Base-by-base conservation (phyloP, 225 moss, liverwort and hornwort species). In the Anthoceros angustus region DNA sequence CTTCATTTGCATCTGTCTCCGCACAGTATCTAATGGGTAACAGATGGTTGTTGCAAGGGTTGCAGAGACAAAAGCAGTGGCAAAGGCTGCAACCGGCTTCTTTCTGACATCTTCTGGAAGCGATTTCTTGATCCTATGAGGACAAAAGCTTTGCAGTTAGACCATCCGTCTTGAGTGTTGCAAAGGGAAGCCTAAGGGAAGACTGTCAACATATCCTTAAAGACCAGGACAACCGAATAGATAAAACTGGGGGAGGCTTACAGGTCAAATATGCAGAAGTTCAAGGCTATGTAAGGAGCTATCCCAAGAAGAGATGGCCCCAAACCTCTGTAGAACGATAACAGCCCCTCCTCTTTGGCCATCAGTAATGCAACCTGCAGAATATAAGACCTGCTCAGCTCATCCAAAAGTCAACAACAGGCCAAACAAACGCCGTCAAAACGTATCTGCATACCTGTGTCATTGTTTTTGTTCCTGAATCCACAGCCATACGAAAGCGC, bases 201-300 rank as follows among this genome's bases (percentile, higher is more conserved):
- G 55, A 15, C 10, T 23, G 7, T 7, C 23, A 0, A 15, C 4
- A 18, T n/a, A 7, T 55, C 4, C 49, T 16, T 10, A 5, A 14
- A 41, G 15, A 24, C 26, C 61, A 42, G 41, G 39, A 68, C 25
- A 39, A n/a, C n/a, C n/a, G n/a, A n/a, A n/a, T n/a, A n/a, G n/a
- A n/a, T n/a, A n/a, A n/a, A n/a, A n/a, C n/a, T n/a, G 41, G 42
- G 32, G 42, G 55, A 68, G 62, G 66, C 86, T 75, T 74, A 86
- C 86, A 92, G 78, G 75, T 92, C 92, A 77, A 92, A 92, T 42
- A 88, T 78, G 71, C 86, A 88, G 70, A 92, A 88, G 68, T 92
- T 92, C 71, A 92, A 77, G 23, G 92, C 92, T 50, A 92, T 92
- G 69, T 88, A 92, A 48, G 92, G 88, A 63, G 92, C 88, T 61